Evolutionary conservation across 176 grass and related monocot species (phyloP).

Genomic region (Zizania latifolia): DNA sequence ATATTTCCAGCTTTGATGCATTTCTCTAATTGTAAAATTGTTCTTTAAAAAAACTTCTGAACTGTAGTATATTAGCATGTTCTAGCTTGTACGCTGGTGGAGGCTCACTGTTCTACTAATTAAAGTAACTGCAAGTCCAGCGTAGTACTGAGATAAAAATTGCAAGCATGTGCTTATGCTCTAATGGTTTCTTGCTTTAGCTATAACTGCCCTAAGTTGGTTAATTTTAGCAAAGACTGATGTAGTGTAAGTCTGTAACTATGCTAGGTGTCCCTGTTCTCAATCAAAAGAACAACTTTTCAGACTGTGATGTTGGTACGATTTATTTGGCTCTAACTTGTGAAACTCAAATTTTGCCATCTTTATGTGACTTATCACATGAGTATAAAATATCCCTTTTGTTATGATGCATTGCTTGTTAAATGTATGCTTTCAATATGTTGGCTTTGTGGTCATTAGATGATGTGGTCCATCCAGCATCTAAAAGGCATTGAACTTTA

Average conservation of each 20-base stretch:
- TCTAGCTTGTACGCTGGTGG: background rate
- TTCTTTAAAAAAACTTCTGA: background rate
- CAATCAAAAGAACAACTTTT: background rate
- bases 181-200: background rate
- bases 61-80: background rate
- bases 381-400: background rate
- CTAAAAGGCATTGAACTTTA: background rate
- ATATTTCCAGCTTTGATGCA: background rate
- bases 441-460: background rate
- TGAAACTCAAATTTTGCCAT: background rate
- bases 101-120: conserved; percentile 1
- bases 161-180: background rate
- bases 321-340: background rate
- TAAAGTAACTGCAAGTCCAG: background rate
- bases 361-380: background rate
- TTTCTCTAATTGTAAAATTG: background rate
- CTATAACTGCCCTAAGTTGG: background rate
- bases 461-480: conserved; percentile 1
- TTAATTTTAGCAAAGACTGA: background rate
- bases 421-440: conserved; percentile 1
- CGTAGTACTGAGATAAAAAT: conserved; percentile 2
- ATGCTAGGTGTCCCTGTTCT: background rate
- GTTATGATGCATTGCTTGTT: background rate
- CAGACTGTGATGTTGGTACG: background rate
- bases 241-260: no score